A percentile compares a stretch with the other conserved stretches of the same genome.
phyloP scores from a whole-genome alignment of 352 stramenopile genomes.

The Globisporangium mamillatum region DNA sequence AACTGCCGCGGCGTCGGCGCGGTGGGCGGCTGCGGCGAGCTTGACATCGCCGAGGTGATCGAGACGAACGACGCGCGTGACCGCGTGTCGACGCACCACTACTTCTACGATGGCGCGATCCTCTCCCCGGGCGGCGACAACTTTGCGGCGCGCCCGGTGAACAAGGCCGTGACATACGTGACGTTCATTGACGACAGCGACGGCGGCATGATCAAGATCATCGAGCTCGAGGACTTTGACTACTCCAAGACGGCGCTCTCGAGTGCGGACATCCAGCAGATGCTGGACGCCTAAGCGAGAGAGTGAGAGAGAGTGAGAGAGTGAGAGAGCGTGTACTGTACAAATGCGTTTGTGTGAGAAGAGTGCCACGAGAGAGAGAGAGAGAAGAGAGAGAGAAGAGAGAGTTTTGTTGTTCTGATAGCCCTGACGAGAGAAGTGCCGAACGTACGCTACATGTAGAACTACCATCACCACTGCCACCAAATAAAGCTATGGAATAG shows the following conservation, averaged over 20 bases:
- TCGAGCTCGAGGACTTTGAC: slow-evolving; percentile 29
- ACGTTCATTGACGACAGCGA: slow-evolving; percentile 33
- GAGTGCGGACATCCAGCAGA: slow-evolving; percentile 2
- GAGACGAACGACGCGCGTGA: slow-evolving; percentile 42
- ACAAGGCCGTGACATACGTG: slow-evolving; percentile 27
- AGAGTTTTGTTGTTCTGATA: neutral
- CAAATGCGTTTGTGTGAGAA: neutral
- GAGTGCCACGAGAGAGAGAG: neutral
- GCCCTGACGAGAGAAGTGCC: neutral
- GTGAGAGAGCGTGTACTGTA: neutral
- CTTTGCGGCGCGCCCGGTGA: slow-evolving; percentile 26
- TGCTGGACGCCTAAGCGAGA: slow-evolving; percentile 7
- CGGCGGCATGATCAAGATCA: slow-evolving; percentile 31
- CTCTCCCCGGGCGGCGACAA: slow-evolving; percentile 30
- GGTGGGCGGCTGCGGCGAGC: slow-evolving; percentile 61
- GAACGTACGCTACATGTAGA: neutral
- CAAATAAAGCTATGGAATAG: neutral
- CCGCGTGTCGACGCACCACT: slow-evolving; percentile 25
- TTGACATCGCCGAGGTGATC: slow-evolving; percentile 72
- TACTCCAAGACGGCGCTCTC: slow-evolving; percentile 18
- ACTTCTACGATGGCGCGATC: slow-evolving; percentile 22
- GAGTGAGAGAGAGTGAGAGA: neutral
- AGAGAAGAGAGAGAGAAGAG: neutral
- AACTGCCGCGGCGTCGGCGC: slow-evolving; percentile 61
- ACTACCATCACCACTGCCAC: neutral